phyloP scores from a whole-genome alignment of 1,284 basidiomycete species.

The Agaricales sp. region DNA sequence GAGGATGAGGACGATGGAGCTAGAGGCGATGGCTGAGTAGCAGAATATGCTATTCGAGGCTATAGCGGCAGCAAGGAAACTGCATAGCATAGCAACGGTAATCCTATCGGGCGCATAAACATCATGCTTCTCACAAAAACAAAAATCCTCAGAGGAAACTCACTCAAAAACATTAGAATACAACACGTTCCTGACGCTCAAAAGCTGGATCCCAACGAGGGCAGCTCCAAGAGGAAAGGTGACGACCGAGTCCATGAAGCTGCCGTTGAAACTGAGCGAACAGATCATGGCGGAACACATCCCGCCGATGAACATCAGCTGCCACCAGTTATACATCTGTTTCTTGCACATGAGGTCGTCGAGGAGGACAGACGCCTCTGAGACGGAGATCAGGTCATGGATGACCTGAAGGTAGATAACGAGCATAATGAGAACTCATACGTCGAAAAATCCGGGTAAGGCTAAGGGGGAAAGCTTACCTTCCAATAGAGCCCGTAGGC shows the following conservation, averaged over 20 bases:
- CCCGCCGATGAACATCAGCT: conserved; percentile 69
- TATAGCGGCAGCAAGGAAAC: conserved; percentile 74
- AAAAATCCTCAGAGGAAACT: too few relatives aligned
- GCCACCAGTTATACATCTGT: conserved; percentile 54
- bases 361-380: conserved; percentile 65
- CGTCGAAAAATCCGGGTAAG: too few relatives aligned
- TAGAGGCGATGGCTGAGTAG: conserved; percentile 79
- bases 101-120: too few relatives aligned
- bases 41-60: conserved; percentile 69
- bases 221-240: conserved; percentile 76
- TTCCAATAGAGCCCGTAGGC: conserved; percentile 79
- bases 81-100: conserved; percentile 69
- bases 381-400: conserved; percentile 78
- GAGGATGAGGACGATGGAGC: conserved; percentile 80
- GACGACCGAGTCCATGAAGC: conserved; percentile 72
- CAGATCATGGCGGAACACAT: conserved; percentile 78
- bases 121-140: not conserved
- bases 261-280: conserved; percentile 61
- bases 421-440: too few relatives aligned
- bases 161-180: conserved; percentile 84
- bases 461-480: conserved; percentile 26
- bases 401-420: conserved; percentile 44
- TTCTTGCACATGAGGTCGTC: conserved; percentile 69
- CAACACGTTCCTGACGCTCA: conserved; percentile 71
- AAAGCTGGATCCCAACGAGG: conserved; percentile 66